A percentile compares a stretch with the other conserved stretches of the same genome.
Conservation (phyloP, 768 basidiomycete species). For the Auricularia cornea region DNA sequence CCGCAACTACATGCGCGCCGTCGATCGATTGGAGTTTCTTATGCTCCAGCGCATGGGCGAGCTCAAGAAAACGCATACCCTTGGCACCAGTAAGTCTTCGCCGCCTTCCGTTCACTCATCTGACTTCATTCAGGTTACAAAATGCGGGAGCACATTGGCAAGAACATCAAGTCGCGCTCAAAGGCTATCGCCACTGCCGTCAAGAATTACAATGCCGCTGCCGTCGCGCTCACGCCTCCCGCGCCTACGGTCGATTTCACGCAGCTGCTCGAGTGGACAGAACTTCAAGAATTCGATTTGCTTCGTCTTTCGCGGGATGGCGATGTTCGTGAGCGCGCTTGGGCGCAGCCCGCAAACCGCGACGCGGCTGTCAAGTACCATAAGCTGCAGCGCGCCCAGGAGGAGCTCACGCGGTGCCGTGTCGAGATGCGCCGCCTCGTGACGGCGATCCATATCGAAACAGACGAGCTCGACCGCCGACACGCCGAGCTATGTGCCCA, state of each 20-base stretch:
- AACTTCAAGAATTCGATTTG: constrained; percentile 24
- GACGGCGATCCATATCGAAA: constrained; percentile 22
- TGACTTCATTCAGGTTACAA: constrained; percentile 16
- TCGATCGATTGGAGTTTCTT: constrained; percentile 22
- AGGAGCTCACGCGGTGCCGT: constrained; percentile 24
- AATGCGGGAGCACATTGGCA: constrained; percentile 23
- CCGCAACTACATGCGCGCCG: constrained; percentile 14
- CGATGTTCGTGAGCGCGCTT: constrained; percentile 17
- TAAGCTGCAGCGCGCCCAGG: constrained; percentile 21
- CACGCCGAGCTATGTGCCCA: too few relatives aligned
- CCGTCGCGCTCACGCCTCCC: constrained; percentile 15
- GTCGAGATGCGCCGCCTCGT: constrained; percentile 24
- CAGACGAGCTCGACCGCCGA: too few relatives aligned
- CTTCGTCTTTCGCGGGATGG: constrained; percentile 16
- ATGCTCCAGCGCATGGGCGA: constrained; percentile 24
- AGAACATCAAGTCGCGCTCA: constrained; percentile 19
- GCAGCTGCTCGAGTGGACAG: constrained; percentile 18
- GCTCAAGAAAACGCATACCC: constrained; percentile 18
- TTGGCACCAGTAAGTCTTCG: constrained; percentile 15
- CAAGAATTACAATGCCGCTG: constrained; percentile 22
- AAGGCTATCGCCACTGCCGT: constrained; percentile 21
- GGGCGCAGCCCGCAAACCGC: constrained; percentile 30
- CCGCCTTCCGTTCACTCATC: background rate
- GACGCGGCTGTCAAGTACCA: constrained; percentile 20
- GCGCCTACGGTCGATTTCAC: constrained; percentile 19